Conservation (phyloP, 768 basidiomycete genomes). For the Hypholoma sublateritium region DNA sequence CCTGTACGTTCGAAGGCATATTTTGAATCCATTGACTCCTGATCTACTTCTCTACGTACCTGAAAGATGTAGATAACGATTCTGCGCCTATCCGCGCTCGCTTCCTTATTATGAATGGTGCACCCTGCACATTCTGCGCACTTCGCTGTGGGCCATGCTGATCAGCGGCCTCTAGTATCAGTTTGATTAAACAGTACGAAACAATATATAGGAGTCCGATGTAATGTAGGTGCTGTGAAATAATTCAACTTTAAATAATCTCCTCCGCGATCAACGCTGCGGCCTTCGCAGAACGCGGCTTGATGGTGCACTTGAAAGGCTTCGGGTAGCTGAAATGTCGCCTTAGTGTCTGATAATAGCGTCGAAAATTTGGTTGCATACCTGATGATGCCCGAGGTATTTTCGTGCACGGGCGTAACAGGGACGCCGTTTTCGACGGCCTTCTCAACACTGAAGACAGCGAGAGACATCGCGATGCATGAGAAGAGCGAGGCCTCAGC, state of each 20-base stretch:
- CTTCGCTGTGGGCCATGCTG: no score
- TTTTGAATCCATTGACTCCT: background rate
- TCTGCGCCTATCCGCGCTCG: no score
- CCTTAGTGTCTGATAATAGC: background rate
- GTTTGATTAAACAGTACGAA: no score
- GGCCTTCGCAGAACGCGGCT: slow-evolving; percentile 27
- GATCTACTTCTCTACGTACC: no score
- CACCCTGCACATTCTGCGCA: no score
- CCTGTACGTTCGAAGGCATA: background rate
- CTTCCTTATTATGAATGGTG: no score
- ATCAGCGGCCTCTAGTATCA: no score
- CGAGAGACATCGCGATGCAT: slow-evolving; percentile 41
- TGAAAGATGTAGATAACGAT: no score
- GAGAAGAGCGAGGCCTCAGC: slow-evolving; percentile 53
- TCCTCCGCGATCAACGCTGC: slow-evolving; percentile 23
- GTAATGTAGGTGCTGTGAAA: background rate
- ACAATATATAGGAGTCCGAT: background rate
- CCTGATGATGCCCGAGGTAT: slow-evolving; percentile 46
- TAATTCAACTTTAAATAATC: background rate
- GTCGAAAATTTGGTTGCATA: slow-evolving; percentile 19
- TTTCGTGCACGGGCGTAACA: slow-evolving; percentile 43
- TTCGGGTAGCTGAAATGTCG: slow-evolving; percentile 25
- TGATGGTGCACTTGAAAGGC: slow-evolving; percentile 27
- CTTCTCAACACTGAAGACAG: slow-evolving; percentile 48
- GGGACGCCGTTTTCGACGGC: slow-evolving; percentile 43